Conservation (phyloP, 441 rosid genomes). For the Bruguiera hainesii region DNA sequence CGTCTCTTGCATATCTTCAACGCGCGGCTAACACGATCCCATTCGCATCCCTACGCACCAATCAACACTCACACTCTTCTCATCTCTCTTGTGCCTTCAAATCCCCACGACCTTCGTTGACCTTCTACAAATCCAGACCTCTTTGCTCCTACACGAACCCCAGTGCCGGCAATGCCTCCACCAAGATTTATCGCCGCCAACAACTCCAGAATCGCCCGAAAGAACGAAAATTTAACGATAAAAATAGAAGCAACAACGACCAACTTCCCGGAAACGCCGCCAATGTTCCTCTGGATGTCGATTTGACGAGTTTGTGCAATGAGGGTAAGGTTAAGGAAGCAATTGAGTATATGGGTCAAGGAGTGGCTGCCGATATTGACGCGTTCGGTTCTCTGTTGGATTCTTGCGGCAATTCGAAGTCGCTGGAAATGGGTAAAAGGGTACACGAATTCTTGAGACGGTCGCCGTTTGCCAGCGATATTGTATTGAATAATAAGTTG, state of each 20-base stretch:
- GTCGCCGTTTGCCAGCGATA: slow-evolving; percentile 34
- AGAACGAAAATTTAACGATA: slow-evolving; percentile 10
- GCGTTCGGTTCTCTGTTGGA: slow-evolving; percentile 38
- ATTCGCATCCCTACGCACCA: slow-evolving; percentile 10
- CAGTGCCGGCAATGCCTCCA: slow-evolving; percentile 16
- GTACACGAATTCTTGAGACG: slow-evolving; percentile 40
- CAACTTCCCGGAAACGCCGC: slow-evolving; percentile 15
- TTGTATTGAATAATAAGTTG: slow-evolving; percentile 42
- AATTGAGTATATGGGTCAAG: slow-evolving; percentile 37
- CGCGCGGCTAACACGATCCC: slow-evolving; percentile 17
- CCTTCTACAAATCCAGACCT: slow-evolving; percentile 11
- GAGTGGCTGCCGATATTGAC: slow-evolving; percentile 37
- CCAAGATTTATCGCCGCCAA: slow-evolving; percentile 36
- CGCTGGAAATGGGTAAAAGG: slow-evolving; percentile 40
- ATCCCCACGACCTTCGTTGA: slow-evolving; percentile 6
- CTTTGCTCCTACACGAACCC: slow-evolving; percentile 30
- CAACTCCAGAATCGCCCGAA: slow-evolving; percentile 8
- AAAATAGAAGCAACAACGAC: slow-evolving; percentile 14
- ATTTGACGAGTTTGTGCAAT: slow-evolving; percentile 44
- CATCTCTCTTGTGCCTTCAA: slow-evolving; percentile 10
- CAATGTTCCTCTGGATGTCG: slow-evolving; percentile 17
- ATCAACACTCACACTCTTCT: slow-evolving; percentile 6
- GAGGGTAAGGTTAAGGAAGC: slow-evolving; percentile 55
- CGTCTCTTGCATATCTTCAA: slow-evolving; percentile 24
- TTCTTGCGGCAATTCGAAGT: slow-evolving; percentile 32